A percentile compares a stretch with the other conserved stretches of the same genome.
phyloP scores from a whole-genome alignment of 805 yeast species.

The Maudiozyma bulderi region DNA sequence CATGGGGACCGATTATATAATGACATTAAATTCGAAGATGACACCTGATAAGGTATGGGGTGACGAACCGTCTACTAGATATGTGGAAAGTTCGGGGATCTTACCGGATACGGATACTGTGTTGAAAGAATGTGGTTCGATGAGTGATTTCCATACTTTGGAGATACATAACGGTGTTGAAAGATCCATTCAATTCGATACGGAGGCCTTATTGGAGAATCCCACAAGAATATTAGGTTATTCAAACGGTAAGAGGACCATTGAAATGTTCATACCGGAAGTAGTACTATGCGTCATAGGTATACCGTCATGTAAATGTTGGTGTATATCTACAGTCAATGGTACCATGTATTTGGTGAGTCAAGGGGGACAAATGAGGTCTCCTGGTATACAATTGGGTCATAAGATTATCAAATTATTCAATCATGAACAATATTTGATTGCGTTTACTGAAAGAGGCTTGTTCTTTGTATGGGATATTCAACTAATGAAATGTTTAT shows the following conservation, averaged over 20 bases:
- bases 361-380: slow-evolving; percentile 26
- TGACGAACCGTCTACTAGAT: slow-evolving; percentile 24
- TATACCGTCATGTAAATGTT: slow-evolving; percentile 36
- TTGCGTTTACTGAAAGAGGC: slow-evolving; percentile 51
- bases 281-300: slow-evolving; percentile 34
- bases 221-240: slow-evolving; percentile 34
- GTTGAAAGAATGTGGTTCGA: slow-evolving; percentile 25
- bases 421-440: slow-evolving; percentile 35
- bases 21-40: slow-evolving; percentile 24
- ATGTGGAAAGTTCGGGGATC: slow-evolving; percentile 20
- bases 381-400: slow-evolving; percentile 37
- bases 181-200: slow-evolving; percentile 28
- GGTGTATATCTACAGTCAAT: slow-evolving; percentile 36
- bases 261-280: slow-evolving; percentile 37
- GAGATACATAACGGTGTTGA: slow-evolving; percentile 31
- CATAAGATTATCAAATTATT: slow-evolving; percentile 40
- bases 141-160: slow-evolving; percentile 21
- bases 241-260: slow-evolving; percentile 24
- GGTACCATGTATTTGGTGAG: slow-evolving; percentile 31
- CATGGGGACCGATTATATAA: slow-evolving; percentile 11
- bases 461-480: slow-evolving; percentile 34
- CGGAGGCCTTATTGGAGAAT: slow-evolving; percentile 27
- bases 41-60: slow-evolving; percentile 22
- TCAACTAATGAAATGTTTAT: slow-evolving; percentile 8
- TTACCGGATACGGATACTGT: slow-evolving; percentile 25